Base-by-base conservation (phyloP, 2,329 filamentous ascomycete species). In the Thelonectria blattea region DNA sequence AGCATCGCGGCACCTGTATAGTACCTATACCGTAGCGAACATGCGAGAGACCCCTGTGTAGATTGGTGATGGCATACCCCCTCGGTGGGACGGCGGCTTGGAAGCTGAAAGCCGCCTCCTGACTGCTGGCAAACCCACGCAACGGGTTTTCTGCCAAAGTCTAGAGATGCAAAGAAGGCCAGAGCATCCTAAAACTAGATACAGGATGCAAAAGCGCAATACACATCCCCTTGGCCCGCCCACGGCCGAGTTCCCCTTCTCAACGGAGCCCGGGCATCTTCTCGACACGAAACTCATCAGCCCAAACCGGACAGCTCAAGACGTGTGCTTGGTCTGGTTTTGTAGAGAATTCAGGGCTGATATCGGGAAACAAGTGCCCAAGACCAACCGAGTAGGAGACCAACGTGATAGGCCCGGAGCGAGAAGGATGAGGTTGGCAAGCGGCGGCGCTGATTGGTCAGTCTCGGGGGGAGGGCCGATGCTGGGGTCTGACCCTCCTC, bases 351-450 rank as follows among this genome's bases (percentile, higher is more conserved):
- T 10, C 12, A 8, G 17, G 14, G n/a, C 12, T 22, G 12, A 45
- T 30, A 43, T 22, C 15, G 5, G 3, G 3, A 12, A 24, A 27
- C 2, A 9, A 27, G 18, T 45, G 18, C 20, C 1, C 15, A 52
- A 34, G 37, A 9, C 24, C 48, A 51, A 46, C 47, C 37, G 15
- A 34, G 39, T 37, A 56, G 53, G 50, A 49, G 61, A 47, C 11
- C 5, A 59, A 41, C 42, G 37, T 57, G 47, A 56, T 57, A 51
- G 60, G 59, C 49, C 43, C 41, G 57, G 65, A 46, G 53, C 12
- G 67, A 70, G 65, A 70, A 64, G 62, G 65, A 56, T 61, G 64
- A 67, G 65, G 67, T 70, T 48, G 34, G 43, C 20, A 17, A 32
- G 17, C n/a, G 42, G 24, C 54, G 37, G 8, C 3, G 56, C 32